phyloP scores from a whole-genome alignment of 2,329 filamentous ascomycete species.

The Stemphylium lycopersici region DNA sequence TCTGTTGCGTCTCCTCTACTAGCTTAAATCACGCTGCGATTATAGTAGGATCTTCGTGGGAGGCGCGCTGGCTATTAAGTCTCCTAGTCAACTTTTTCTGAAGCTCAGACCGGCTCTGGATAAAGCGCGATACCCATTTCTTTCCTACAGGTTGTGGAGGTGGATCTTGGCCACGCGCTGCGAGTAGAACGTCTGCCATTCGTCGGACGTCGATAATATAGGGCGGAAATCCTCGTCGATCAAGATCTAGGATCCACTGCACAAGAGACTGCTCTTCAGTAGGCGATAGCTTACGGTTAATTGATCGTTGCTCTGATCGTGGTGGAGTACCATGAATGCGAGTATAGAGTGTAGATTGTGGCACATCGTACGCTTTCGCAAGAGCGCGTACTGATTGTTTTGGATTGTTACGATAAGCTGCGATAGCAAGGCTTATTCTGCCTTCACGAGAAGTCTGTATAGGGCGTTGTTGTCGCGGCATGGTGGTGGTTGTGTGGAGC shows the following conservation, averaged over 20 bases:
- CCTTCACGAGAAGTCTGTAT: not conserved
- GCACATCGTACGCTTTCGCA: not conserved
- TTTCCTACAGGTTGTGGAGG: constrained; percentile 5
- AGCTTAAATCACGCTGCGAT: no score
- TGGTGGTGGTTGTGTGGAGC: not conserved
- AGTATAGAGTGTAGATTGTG: not conserved
- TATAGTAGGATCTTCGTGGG: no score
- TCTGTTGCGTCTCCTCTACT: no score
- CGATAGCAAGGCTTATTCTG: not conserved
- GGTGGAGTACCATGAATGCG: not conserved
- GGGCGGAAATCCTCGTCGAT: not conserved
- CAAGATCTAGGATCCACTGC: constrained; percentile 2
- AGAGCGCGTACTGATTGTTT: not conserved
- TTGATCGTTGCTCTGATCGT: not conserved
- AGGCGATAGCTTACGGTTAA: constrained; percentile 7
- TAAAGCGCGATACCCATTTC: constrained; percentile 12
- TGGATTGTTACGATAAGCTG: not conserved
- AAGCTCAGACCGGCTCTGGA: constrained; percentile 11
- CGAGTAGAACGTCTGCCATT: constrained; percentile 1
- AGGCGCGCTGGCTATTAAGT: no score
- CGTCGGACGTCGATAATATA: constrained; percentile 1
- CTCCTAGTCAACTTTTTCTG: constrained; percentile 1
- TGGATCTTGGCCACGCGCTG: no score
- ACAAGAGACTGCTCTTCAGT: no score
- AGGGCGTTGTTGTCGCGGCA: not conserved